These are phyloP conservation scores for Aschersonia sp. DNA, from an alignment of 2,329 filamentous ascomycete genomes.

Conservation along the genomic window DNA sequence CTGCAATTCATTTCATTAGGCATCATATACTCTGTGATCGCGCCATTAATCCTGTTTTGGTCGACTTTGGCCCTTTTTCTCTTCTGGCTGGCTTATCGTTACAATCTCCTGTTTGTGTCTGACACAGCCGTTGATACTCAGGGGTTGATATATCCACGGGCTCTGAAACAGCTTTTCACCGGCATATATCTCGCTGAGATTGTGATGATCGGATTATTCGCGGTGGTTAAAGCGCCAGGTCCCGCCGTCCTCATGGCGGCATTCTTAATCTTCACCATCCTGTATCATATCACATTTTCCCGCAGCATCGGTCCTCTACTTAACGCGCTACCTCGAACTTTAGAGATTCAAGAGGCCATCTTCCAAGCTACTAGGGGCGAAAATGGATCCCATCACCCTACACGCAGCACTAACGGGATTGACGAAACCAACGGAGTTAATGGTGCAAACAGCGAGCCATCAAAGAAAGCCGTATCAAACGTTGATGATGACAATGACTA, in stretches of 20 bases:
- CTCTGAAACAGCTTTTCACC: slow-evolving; percentile 71
- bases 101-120: slow-evolving; percentile 74
- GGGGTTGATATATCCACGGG: slow-evolving; percentile 76
- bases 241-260: slow-evolving; percentile 63
- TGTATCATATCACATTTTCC: slow-evolving; percentile 64
- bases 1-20: slow-evolving; percentile 18
- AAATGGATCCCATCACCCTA: slow-evolving; percentile 10
- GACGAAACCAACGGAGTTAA: slow-evolving; percentile 5
- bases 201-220: slow-evolving; percentile 71
- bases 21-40: slow-evolving; percentile 72
- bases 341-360: slow-evolving; percentile 25
- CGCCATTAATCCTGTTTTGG: slow-evolving; percentile 70
- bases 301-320: slow-evolving; percentile 58
- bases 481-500: slow-evolving; percentile 6
- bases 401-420: slow-evolving; percentile 1
- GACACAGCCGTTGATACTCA: slow-evolving; percentile 74
- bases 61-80: slow-evolving; percentile 61
- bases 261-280: slow-evolving; percentile 59
- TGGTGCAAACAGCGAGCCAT: not conserved
- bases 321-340: slow-evolving; percentile 53
- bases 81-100: slow-evolving; percentile 75
- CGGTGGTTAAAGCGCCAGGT: slow-evolving; percentile 49
- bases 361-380: slow-evolving; percentile 15
- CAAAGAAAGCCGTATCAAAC: slow-evolving; percentile 7
- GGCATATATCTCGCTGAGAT: slow-evolving; percentile 71